Conservation (phyloP, 495 filamentous ascomycete species). For the Penicillium paxilli region DNA sequence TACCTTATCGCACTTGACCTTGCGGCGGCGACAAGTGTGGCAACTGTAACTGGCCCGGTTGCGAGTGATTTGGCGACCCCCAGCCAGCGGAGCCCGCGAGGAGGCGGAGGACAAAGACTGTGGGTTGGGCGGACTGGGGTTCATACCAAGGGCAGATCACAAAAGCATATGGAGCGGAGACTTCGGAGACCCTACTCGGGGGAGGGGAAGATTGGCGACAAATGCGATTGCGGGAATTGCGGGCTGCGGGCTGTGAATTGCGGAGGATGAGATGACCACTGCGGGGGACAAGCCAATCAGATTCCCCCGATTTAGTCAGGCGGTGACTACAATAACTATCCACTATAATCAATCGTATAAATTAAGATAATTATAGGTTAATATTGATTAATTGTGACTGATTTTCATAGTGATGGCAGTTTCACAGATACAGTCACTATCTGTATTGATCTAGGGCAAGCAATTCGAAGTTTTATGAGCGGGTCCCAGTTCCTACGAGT, state of each 20-base stretch:
- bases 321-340: no score
- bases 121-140: slow-evolving; percentile 6
- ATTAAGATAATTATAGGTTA: no score
- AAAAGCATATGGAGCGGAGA: neutral
- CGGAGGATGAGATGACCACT: neutral
- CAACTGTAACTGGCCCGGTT: slow-evolving; percentile 52
- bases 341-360: no score
- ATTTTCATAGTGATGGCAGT: no score
- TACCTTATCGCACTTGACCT: slow-evolving; percentile 51
- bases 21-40: slow-evolving; percentile 48
- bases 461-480: no score
- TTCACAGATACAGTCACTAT: no score
- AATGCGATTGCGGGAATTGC: neutral
- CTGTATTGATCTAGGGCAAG: no score
- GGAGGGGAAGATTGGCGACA: neutral
- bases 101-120: slow-evolving; percentile 10
- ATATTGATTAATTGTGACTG: no score
- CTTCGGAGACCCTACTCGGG: no score
- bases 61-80: slow-evolving; percentile 46
- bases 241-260: slow-evolving; percentile 20
- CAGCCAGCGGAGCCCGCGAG: slow-evolving; percentile 19
- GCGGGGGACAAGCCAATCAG: neutral
- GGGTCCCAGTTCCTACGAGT: no score
- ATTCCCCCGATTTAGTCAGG: neutral
- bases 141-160: slow-evolving; percentile 10